Base-by-base conservation (phyloP, 1,284 basidiomycete species). In the Cystobasidium sp. region DNA sequence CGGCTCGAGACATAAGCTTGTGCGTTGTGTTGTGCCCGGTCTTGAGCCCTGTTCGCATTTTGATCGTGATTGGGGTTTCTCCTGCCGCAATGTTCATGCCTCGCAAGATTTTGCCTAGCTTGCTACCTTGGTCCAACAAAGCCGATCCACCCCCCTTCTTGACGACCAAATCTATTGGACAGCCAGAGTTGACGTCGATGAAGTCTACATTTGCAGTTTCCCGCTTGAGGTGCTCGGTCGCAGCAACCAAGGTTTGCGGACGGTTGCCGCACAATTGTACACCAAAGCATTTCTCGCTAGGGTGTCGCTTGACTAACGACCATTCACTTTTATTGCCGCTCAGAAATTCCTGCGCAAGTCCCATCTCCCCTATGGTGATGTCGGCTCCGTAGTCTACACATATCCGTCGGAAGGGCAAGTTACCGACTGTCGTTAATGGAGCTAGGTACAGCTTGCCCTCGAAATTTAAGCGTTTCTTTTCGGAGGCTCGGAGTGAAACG, bases 131-230 rank as follows among this genome's bases (percentile, higher is more conserved):
- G 77, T 97, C 94, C 37, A 99, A 87, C 68, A 99, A 91, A 89
- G 82, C 74, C 20, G 79, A 79, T 14, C 80, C 81, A 16, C 81
- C 83, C 1, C 84, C 84, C 58, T 81, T 82, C 77, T 92, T 92
- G 84, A 94, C 98, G 1, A 99, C 92, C 59, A 99, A 85, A 82
- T 99, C 96, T 78, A 98, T 98, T 2, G 96, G 96, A 82, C 96
- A 98, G 4, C 96, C 96, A 82, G 93, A 93, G 81, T 99, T 99
- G 78, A 98, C 84, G 79, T 99, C 96, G 12, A 96, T 91, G 80
- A 96, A 97, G 20, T 67, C 46, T 7, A 70, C 66, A 41, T 78
- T 81, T 47, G 81, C 81, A 73, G 85, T 88, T 79, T 94, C 90
- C 75, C 86, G 88, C 0, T 86, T 88, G 22, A 98, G 86, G 8